These are phyloP conservation scores for Candida nonsorbophila DNA, from an alignment of 805 yeast genomes.

Conservation along the genomic window DNA sequence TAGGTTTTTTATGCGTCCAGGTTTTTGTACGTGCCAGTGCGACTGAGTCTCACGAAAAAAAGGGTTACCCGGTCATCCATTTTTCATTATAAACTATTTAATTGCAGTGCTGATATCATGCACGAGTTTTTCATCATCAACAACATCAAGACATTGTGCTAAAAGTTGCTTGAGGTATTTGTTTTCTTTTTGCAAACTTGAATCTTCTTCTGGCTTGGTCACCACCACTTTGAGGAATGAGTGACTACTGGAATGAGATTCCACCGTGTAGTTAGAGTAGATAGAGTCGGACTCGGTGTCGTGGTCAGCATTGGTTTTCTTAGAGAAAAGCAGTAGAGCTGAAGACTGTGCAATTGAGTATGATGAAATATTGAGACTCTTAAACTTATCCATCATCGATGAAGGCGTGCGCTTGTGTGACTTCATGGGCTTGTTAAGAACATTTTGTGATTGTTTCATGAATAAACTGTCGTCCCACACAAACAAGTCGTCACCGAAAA, in stretches of 20 bases:
- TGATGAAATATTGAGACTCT: conserved; percentile 15
- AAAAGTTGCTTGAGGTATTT: conserved; percentile 6
- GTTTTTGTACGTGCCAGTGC: no score
- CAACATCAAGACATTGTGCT: conserved; percentile 5
- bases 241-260: conserved; percentile 2
- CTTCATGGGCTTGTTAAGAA: conserved; percentile 7
- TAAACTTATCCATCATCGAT: conserved; percentile 25
- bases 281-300: conserved; percentile 20
- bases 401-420: conserved; percentile 10
- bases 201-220: no score
- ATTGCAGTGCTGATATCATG: no score
- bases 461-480: conserved; percentile 30
- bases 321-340: conserved; percentile 8
- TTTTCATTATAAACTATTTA: no score
- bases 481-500: conserved; percentile 33
- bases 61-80: no score
- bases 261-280: conserved; percentile 17
- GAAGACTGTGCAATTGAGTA: conserved; percentile 7
- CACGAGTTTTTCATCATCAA: no score
- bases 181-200: no score
- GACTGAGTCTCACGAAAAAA: no score
- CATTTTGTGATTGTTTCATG: not conserved
- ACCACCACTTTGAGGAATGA: no score
- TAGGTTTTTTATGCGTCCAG: no score
- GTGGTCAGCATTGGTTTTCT: conserved; percentile 3